These are phyloP conservation scores for Alternaria sp. DNA, from an alignment of 2,329 filamentous ascomycete species.

Conservation along the genomic window DNA sequence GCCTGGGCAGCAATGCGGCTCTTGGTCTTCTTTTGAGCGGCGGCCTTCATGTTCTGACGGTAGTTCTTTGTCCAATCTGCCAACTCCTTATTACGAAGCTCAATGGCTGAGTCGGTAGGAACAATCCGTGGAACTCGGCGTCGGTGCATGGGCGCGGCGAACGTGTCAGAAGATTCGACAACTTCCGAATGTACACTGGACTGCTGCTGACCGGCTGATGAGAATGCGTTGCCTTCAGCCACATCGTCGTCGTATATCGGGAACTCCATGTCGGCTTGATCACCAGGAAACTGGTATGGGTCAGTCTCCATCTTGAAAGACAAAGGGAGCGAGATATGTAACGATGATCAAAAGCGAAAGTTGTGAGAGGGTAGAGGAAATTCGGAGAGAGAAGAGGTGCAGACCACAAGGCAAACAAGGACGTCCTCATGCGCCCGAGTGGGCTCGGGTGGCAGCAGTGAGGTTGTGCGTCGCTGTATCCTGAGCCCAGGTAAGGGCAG, in stretches of 20 bases:
- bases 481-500: not conserved
- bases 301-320: slow-evolving; percentile 20
- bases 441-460: not conserved
- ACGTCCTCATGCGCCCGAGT: not conserved
- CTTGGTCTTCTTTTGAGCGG: slow-evolving; percentile 55
- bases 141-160: slow-evolving; percentile 54
- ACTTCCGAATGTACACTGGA: slow-evolving; percentile 28
- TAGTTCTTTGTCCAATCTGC: slow-evolving; percentile 68
- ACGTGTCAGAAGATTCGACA: slow-evolving; percentile 48
- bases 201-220: slow-evolving; percentile 24
- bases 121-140: slow-evolving; percentile 53
- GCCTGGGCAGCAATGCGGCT: slow-evolving; percentile 57
- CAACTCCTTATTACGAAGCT: slow-evolving; percentile 66
- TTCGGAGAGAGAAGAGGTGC: not conserved
- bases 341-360: not conserved
- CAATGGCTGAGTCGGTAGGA: slow-evolving; percentile 58
- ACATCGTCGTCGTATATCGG: slow-evolving; percentile 47
- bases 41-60: slow-evolving; percentile 66
- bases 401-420: not conserved
- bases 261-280: slow-evolving; percentile 43
- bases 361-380: not conserved
- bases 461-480: slow-evolving; percentile 13
- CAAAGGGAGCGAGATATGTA: not conserved
- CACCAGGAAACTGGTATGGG: slow-evolving; percentile 31
- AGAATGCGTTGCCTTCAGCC: slow-evolving; percentile 41